Percentiles rank a stretch among this genome's conserved stretches.
These are phyloP conservation scores for Priceomyces fermenticarens DNA, from an alignment of 805 yeast species.

Conservation along the genomic window DNA sequence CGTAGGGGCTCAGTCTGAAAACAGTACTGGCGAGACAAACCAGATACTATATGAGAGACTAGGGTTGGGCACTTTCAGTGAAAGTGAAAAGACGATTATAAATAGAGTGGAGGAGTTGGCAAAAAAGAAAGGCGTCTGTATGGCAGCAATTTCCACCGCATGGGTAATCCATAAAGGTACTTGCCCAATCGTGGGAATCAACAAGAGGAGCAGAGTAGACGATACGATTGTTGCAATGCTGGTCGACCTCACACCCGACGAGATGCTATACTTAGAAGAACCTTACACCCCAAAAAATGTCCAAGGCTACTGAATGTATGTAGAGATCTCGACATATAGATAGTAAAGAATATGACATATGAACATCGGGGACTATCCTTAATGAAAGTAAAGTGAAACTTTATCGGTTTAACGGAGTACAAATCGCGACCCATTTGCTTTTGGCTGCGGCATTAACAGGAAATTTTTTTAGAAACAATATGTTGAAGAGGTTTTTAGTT, in stretches of 20 bases:
- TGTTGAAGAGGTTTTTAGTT: too few species aligned
- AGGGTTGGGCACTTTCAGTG: too few species aligned
- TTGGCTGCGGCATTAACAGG: too few species aligned
- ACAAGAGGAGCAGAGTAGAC: conserved; percentile 15
- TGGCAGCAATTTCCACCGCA: conserved; percentile 32
- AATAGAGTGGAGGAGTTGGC: conserved; percentile 54
- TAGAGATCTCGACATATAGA: too few species aligned
- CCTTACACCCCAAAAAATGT: conserved; percentile 23
- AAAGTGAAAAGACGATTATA: conserved; percentile 14
- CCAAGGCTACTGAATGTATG: too few species aligned
- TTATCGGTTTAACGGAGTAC: too few species aligned
- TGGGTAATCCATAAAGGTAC: conserved; percentile 20
- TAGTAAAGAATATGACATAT: too few species aligned
- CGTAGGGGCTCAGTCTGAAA: not conserved
- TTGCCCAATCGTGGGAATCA: conserved; percentile 16
- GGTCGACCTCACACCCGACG: conserved; percentile 26
- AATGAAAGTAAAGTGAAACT: too few species aligned
- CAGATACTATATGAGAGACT: conserved; percentile 9
- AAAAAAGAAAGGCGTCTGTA: conserved; percentile 40
- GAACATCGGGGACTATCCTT: too few species aligned
- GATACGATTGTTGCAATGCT: conserved; percentile 6
- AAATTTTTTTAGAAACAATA: too few species aligned
- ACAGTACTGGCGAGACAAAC: not conserved
- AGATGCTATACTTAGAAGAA: conserved; percentile 35
- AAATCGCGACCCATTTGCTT: too few species aligned